Percentiles rank a stretch among this genome's conserved stretches.
These are phyloP conservation scores for Prunus kanzakura DNA, from an alignment of 306 rosid species.

Conservation along the genomic window DNA sequence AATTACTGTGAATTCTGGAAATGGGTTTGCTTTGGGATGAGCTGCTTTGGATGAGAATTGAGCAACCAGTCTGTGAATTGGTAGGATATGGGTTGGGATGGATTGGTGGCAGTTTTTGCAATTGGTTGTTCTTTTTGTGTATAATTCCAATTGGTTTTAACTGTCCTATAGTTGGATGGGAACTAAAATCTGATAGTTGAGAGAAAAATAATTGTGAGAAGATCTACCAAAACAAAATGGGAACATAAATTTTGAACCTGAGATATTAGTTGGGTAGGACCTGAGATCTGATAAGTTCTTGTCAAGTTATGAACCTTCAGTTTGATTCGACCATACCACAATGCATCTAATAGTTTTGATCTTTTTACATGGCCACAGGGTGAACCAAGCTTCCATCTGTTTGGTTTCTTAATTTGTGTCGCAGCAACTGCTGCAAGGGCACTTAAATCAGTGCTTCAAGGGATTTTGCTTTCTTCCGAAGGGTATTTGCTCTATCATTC, in stretches of 20 bases:
- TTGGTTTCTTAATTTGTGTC: conserved; percentile 86
- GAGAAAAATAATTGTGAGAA: neutral
- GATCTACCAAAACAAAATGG: conserved; percentile 4
- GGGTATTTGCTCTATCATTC: conserved; percentile 44
- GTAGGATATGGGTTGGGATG: neutral
- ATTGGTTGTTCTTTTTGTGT: conserved; percentile 3
- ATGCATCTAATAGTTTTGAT: conserved; percentile 9
- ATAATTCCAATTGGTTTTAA: neutral
- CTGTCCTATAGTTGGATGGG: conserved; percentile 12
- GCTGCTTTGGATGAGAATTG: neutral
- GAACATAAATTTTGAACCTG: neutral
- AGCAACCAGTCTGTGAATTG: neutral
- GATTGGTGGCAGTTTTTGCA: neutral
- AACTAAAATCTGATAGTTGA: neutral
- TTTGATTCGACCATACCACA: neutral
- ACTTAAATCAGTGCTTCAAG: conserved; percentile 88
- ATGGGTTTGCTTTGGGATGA: conserved; percentile 10
- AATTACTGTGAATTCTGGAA: neutral
- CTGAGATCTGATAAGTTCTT: neutral
- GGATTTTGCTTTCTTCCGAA: conserved; percentile 95
- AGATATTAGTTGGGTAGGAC: neutral
- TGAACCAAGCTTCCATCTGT: conserved; percentile 98
- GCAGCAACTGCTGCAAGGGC: conserved; percentile 99
- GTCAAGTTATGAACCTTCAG: neutral
- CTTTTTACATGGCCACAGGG: conserved; percentile 52